phyloP scores from a whole-genome alignment of 2,329 filamentous ascomycete genomes.

The Colletotrichum eleusines region DNA sequence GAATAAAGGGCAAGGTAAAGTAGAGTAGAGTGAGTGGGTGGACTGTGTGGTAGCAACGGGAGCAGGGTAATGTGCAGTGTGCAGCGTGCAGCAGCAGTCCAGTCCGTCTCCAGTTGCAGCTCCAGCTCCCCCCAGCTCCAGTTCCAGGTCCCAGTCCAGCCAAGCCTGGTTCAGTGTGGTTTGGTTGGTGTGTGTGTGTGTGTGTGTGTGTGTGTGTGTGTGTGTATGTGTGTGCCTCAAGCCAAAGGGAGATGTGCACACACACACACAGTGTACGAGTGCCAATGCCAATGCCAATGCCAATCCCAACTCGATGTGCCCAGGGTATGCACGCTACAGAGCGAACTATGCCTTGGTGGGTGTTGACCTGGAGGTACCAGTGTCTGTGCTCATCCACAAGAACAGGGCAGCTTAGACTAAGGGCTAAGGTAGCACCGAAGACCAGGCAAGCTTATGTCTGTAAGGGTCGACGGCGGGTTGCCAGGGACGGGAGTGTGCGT shows the following conservation, averaged over 20 bases:
- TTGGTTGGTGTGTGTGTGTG: constrained; percentile 8
- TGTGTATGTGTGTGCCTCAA: constrained; percentile 11
- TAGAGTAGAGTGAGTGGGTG: neutral
- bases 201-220: no score
- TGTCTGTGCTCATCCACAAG: neutral
- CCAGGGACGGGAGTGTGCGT: constrained; percentile 31
- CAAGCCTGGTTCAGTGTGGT: constrained; percentile 6
- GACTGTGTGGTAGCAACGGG: constrained; percentile 12
- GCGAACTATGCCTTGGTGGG: constrained; percentile 23
- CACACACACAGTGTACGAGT: constrained; percentile 27
- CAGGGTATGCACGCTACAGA: constrained; percentile 11
- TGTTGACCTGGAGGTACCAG: constrained; percentile 5
- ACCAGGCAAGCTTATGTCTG: constrained; percentile 4
- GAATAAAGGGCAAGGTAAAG: neutral
- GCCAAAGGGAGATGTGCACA: constrained; percentile 13
- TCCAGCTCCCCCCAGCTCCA: constrained; percentile 1
- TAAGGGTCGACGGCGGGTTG: constrained; percentile 25
- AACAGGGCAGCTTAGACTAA: neutral
- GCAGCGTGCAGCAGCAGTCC: constrained; percentile 1
- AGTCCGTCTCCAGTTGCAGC: constrained; percentile 8
- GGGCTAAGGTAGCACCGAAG: constrained; percentile 15
- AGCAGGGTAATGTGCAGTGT: constrained; percentile 10
- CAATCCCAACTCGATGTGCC: constrained; percentile 5
- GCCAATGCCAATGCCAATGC: constrained; percentile 4
- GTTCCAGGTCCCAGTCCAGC: constrained; percentile 2